A percentile compares a stretch with the other conserved stretches of the same genome.
These are phyloP conservation scores for Colletotrichum sp. DNA, from an alignment of 2,329 filamentous ascomycete species.

Conservation along the genomic window DNA sequence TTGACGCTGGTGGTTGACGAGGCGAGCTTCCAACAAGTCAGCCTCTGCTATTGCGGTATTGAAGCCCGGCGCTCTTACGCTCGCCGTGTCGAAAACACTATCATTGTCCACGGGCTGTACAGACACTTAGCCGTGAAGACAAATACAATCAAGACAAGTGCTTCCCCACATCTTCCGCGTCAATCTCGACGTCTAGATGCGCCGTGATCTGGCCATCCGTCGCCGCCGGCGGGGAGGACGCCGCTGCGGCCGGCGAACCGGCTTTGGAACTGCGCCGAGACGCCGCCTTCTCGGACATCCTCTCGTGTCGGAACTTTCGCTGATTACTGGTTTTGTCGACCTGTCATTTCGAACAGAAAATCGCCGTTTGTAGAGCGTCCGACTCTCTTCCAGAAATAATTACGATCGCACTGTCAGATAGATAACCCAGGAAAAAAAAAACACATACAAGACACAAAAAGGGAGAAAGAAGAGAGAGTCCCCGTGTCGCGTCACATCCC, in stretches of 20 bases:
- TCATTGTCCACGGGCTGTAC: background rate
- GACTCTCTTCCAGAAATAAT: fast-evolving
- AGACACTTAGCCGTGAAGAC: background rate
- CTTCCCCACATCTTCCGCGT: background rate
- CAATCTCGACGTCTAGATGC: background rate
- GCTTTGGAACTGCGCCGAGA: background rate
- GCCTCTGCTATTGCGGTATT: too few species aligned
- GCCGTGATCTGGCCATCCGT: background rate
- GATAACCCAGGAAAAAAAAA: background rate
- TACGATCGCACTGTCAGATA: background rate
- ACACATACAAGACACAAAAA: background rate
- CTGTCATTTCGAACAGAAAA: background rate
- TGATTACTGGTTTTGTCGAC: fast-evolving
- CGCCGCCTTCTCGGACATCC: background rate
- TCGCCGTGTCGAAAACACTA: background rate
- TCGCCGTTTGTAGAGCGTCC: background rate
- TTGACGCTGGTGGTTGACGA: slow-evolving; percentile 32
- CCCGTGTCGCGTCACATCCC: background rate
- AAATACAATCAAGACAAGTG: background rate
- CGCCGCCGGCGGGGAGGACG: background rate
- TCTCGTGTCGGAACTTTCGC: background rate
- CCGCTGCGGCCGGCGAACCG: background rate
- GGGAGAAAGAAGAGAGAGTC: background rate
- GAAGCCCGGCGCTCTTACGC: background rate
- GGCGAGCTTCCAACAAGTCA: background rate